Evolutionary conservation across 2,329 filamentous ascomycete genomes (phyloP).

Genomic region (Pseudopyrenochaeta lycopersici): DNA sequence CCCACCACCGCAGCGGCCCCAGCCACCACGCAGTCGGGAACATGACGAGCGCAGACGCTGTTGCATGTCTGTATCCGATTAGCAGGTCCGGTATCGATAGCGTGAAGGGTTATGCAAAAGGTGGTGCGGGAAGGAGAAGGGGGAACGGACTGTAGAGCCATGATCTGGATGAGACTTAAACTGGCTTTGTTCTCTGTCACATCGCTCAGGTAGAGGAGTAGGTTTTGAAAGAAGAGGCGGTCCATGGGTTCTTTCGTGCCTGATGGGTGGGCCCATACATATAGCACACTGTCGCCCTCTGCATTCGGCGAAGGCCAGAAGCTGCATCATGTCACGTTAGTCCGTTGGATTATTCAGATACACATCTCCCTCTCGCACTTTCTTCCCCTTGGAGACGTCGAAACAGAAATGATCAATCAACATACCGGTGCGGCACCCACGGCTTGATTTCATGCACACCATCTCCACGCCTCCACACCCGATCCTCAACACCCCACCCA

Average conservation of each 20-base stretch:
- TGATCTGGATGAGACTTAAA: slow-evolving; percentile 21
- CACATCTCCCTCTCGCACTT: no score
- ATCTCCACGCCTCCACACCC: slow-evolving; percentile 5
- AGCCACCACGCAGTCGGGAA: slow-evolving; percentile 25
- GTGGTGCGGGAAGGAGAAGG: background rate
- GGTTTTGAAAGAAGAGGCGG: slow-evolving; percentile 23
- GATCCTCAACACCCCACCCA: slow-evolving; percentile 12
- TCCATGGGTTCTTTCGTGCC: slow-evolving; percentile 20
- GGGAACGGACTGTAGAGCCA: slow-evolving; percentile 21
- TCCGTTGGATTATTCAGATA: background rate
- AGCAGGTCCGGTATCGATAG: no score
- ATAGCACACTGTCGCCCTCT: slow-evolving; percentile 14
- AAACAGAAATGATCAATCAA: background rate
- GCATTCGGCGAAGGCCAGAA: slow-evolving; percentile 19
- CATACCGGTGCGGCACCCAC: slow-evolving; percentile 17
- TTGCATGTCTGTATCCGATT: slow-evolving; percentile 14
- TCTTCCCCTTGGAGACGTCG: no score
- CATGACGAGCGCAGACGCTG: slow-evolving; percentile 18
- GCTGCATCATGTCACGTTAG: background rate
- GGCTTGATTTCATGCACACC: slow-evolving; percentile 10
- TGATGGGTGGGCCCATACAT: slow-evolving; percentile 25
- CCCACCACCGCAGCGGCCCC: slow-evolving; percentile 28
- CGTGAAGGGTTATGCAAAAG: no score
- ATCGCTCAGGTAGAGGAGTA: slow-evolving; percentile 20
- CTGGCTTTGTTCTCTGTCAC: slow-evolving; percentile 18